A percentile compares a stretch with the other conserved stretches of the same genome.
Conservation (phyloP, 768 basidiomycete genomes). For the Leccinum incarnatum region DNA sequence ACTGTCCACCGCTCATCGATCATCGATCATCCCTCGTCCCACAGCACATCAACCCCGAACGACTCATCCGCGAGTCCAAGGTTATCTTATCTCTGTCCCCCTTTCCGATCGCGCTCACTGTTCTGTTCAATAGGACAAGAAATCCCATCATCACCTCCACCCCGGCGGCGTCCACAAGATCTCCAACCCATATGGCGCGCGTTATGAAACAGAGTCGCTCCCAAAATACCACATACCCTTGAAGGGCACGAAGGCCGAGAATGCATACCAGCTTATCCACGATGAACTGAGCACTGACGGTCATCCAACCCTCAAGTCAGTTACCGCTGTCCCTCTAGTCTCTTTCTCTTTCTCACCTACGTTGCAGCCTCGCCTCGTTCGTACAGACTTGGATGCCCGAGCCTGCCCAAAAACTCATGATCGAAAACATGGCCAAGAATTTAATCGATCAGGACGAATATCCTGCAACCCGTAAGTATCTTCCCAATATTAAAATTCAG, state of each 20-base stretch:
- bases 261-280: conserved; percentile 55
- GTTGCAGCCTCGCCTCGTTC: conserved; percentile 52
- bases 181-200: conserved; percentile 52
- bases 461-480: conserved; percentile 47
- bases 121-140: conserved; percentile 44
- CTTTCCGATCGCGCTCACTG: background rate
- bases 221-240: conserved; percentile 67
- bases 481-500: background rate
- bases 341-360: conserved; percentile 1
- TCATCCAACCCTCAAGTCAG: conserved; percentile 48
- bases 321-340: background rate
- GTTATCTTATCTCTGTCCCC: conserved; percentile 30
- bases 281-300: conserved; percentile 63
- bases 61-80: conserved; percentile 56
- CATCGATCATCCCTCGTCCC: background rate
- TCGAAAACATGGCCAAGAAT: conserved; percentile 66
- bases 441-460: conserved; percentile 71
- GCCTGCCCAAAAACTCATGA: conserved; percentile 51
- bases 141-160: conserved; percentile 35
- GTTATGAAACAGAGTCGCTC: conserved; percentile 64
- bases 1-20: background rate
- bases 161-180: conserved; percentile 32
- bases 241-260: conserved; percentile 55
- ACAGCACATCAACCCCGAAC: conserved; percentile 68
- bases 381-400: conserved; percentile 66